Evolutionary conservation across 2,329 filamentous ascomycete genomes (phyloP).

Genomic region (Penicillium sp.): DNA sequence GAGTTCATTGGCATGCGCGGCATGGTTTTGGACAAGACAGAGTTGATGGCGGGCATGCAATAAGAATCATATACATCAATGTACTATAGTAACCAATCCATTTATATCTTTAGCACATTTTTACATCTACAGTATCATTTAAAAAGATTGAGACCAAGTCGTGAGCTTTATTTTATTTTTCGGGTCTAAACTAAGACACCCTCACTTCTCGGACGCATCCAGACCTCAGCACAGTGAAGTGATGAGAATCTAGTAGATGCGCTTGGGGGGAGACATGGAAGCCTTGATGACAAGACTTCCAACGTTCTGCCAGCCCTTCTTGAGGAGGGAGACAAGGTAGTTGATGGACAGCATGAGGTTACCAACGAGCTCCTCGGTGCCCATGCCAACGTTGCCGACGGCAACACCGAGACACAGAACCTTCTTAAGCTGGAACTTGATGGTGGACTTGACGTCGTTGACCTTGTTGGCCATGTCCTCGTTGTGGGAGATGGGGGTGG

Average conservation of each 20-base stretch:
- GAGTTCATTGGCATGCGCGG: conserved; percentile 80
- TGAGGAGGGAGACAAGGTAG: conserved; percentile 98
- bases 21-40: conserved; percentile 87
- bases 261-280: conserved; percentile 98
- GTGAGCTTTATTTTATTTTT: conserved; percentile 35
- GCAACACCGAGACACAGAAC: conserved; percentile 99
- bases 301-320: conserved; percentile 99
- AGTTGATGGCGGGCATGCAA: conserved; percentile 92
- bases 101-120: conserved; percentile 4
- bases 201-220: conserved; percentile 26
- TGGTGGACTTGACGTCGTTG: conserved; percentile 99
- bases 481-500: conserved; percentile 93
- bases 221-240: conserved; percentile 28
- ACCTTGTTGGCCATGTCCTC: conserved; percentile 95
- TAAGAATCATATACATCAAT: conserved; percentile 39
- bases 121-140: not conserved
- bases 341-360: conserved; percentile 99
- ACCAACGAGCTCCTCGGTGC: conserved; percentile 87
- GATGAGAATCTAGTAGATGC: conserved; percentile 75
- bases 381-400: conserved; percentile 98
- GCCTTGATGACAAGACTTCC: conserved; percentile 99
- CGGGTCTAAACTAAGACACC: conserved; percentile 31
- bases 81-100: conserved; percentile 8
- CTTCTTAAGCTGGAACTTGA: conserved; percentile 99
- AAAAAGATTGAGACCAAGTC: conserved; percentile 27